These are phyloP conservation scores for Auriculariales sp. DNA, from an alignment of 768 basidiomycete species.

Conservation along the genomic window DNA sequence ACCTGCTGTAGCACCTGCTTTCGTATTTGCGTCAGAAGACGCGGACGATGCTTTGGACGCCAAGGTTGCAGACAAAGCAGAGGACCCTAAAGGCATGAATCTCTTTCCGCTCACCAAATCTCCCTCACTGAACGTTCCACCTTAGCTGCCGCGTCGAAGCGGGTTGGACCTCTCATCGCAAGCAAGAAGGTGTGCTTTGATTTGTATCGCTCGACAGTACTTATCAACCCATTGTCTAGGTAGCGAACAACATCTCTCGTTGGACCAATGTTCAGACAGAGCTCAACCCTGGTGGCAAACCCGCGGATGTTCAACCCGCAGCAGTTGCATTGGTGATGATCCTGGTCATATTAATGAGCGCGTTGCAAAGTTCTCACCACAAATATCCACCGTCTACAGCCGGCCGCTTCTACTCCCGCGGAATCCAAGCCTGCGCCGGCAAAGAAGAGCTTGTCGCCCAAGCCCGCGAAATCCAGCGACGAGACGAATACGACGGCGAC, in stretches of 20 bases:
- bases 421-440: neutral
- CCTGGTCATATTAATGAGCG: conserved; percentile 9
- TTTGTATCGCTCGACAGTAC: neutral
- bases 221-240: conserved; percentile 28
- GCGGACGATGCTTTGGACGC: conserved; percentile 17
- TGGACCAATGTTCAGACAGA: conserved; percentile 96
- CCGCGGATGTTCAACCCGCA: conserved; percentile 13
- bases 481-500: neutral
- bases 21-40: conserved; percentile 63
- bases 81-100: conserved; percentile 37
- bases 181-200: conserved; percentile 57
- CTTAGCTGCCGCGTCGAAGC: conserved; percentile 31
- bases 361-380: neutral
- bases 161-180: conserved; percentile 67
- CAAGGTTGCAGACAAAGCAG: conserved; percentile 23
- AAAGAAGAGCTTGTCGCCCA: neutral
- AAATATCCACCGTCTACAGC: neutral
- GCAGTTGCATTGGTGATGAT: conserved; percentile 5
- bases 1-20: conserved; percentile 10
- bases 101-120: neutral
- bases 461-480: conserved; percentile 13
- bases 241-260: conserved; percentile 81
- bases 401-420: conserved; percentile 17
- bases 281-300: conserved; percentile 27
- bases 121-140: neutral